These are phyloP conservation scores for Eucalyptus cloeziana DNA, from an alignment of 345 rosid species.

Conservation along the genomic window DNA sequence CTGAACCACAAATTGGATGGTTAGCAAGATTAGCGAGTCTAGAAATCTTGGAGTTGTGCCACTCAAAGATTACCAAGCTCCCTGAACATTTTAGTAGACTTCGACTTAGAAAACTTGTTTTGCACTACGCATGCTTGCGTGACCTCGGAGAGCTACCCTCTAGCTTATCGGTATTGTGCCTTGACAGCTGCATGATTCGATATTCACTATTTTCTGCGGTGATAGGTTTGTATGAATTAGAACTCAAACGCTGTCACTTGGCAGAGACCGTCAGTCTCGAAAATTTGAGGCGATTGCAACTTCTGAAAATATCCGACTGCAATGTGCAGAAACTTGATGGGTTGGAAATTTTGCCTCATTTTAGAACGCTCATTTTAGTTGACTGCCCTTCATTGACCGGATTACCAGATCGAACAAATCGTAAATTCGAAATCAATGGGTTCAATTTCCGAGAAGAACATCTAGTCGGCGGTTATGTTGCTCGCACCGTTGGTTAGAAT, in stretches of 20 bases:
- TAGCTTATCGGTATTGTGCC: neutral
- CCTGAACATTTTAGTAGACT: neutral
- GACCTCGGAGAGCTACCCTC: neutral
- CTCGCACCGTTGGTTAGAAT: rapidly evolving
- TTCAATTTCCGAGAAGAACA: neutral
- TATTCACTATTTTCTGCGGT: rapidly evolving
- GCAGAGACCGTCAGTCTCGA: rapidly evolving
- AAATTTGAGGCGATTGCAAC: neutral
- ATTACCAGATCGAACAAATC: neutral
- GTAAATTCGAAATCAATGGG: rapidly evolving
- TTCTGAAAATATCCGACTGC: neutral
- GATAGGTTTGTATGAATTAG: neutral
- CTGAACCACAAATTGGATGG: neutral
- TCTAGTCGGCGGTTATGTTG: rapidly evolving
- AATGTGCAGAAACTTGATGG: neutral
- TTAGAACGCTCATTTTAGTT: rapidly evolving
- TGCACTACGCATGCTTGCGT: neutral
- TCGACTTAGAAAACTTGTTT: neutral
- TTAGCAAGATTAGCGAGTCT: neutral
- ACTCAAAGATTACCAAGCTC: neutral
- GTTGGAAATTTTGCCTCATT: neutral
- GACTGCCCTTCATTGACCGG: neutral
- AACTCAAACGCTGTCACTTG: neutral
- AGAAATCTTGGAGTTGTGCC: neutral
- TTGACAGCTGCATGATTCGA: neutral